Evolutionary conservation across 345 rosid genomes (phyloP).

Genomic region (Limnanthes douglasii): DNA sequence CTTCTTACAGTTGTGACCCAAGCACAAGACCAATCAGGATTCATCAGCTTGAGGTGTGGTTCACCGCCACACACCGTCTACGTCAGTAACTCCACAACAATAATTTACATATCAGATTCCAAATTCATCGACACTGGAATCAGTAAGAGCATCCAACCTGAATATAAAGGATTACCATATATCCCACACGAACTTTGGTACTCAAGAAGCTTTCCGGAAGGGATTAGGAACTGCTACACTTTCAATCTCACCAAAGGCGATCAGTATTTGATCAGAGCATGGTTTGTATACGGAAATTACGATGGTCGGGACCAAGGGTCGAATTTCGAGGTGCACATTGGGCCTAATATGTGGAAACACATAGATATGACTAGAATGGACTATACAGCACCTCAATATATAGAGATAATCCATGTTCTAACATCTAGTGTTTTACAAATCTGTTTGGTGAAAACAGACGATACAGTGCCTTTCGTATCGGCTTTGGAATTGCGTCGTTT

Average conservation of each 20-base stretch:
- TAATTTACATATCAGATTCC: slow-evolving; percentile 19
- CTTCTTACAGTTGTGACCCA: slow-evolving; percentile 5
- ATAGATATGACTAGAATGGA: background rate
- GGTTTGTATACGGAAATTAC: slow-evolving; percentile 4
- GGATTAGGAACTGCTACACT: slow-evolving; percentile 5
- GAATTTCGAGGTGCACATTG: slow-evolving; percentile 4
- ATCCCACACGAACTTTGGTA: no score
- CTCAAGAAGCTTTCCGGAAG: slow-evolving; percentile 7
- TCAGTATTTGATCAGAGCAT: slow-evolving; percentile 1
- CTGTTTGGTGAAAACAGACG: no score
- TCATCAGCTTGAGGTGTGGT: slow-evolving; percentile 24
- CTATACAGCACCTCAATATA: no score
- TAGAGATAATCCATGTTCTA: no score
- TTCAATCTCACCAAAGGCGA: slow-evolving; percentile 3
- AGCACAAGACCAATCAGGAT: slow-evolving; percentile 23
- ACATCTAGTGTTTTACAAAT: no score
- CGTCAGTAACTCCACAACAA: slow-evolving; percentile 7
- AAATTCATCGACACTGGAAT: slow-evolving; percentile 8
- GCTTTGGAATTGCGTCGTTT: no score
- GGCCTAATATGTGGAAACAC: slow-evolving; percentile 7
- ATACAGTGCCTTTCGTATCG: no score
- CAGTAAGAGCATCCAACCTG: background rate
- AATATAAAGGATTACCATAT: background rate
- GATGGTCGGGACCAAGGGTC: background rate
- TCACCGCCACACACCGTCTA: slow-evolving; percentile 3